Evolutionary conservation across 2,329 filamentous ascomycete species (phyloP), one percentile per base, ranked within the genome.

Genomic region (Capronia americana): DNA sequence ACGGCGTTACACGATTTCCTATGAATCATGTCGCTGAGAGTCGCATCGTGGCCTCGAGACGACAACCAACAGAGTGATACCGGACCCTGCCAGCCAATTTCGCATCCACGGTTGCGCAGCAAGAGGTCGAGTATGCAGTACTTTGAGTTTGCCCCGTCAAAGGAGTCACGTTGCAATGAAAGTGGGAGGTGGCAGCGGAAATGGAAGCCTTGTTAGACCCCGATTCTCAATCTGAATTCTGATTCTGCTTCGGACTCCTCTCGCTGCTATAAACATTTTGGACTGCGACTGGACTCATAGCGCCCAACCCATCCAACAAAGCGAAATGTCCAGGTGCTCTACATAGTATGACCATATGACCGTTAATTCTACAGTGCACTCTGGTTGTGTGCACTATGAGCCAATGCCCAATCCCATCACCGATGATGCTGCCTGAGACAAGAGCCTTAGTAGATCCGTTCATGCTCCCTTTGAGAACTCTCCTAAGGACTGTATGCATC

Each of bases 211-310:
- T 51, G 48, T 51, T 51, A 11, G 23, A 51, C 48, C 48, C 23
- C 26, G 48, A n/a, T 44, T n/a, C 38, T 20, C 38, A 44, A n/a
- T 44, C 38, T 41, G 38, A 38, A 41, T 41, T 41, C 38, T 44
- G 38, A 44, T 44, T n/a, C 17, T 20, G n/a, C n/a, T n/a, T n/a
- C n/a, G n/a, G 38, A 44, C 20, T 44, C 38, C 34, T 17, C 38
- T n/a, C 38, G 38, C 38, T n/a, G 38, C 38, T 44, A 44, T 44
- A 44, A 44, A 44, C 38, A 44, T 44, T n/a, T 44, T 44, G 38
- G 17, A 44, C 38, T 17, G 17, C 38, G 17, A 44, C 38, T 44
- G 38, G 38, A 44, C 38, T 44, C 38, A n/a, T 8, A n/a, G 38
- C 6, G 17, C 17, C 17, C 38, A 44, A 44, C 17, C 38, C 38